Evolutionary conservation across 2,329 filamentous ascomycete genomes (phyloP).

Genomic region (Alternaria conjuncta): DNA sequence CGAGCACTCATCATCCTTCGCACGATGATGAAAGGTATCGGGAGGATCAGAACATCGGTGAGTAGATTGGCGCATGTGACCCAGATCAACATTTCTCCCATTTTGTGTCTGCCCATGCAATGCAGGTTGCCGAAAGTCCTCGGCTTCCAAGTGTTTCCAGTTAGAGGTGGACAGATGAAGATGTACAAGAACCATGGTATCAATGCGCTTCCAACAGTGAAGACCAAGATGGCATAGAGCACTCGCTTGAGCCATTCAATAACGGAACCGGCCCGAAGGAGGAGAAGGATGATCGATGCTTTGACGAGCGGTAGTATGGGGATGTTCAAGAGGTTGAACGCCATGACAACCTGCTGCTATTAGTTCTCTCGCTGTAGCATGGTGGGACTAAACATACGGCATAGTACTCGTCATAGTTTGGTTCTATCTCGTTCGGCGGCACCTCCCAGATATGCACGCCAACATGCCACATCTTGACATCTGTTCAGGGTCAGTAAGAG

Average conservation of each 20-base stretch:
- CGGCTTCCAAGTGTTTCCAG: conserved; percentile 49
- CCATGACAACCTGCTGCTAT: conserved; percentile 37
- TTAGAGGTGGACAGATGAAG: conserved; percentile 49
- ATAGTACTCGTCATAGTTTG: conserved; percentile 47
- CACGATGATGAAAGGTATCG: conserved; percentile 51
- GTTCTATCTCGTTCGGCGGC: conserved; percentile 42
- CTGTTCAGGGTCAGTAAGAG: conserved; percentile 17
- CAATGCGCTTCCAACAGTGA: conserved; percentile 45
- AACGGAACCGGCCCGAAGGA: conserved; percentile 48
- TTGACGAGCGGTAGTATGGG: conserved; percentile 52
- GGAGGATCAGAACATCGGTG: conserved; percentile 50
- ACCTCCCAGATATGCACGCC: conserved; percentile 48
- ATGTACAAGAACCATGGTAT: conserved; percentile 49
- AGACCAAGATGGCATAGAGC: conserved; percentile 46
- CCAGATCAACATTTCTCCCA: conserved; percentile 50
- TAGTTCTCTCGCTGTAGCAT: background rate
- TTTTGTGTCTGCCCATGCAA: conserved; percentile 46
- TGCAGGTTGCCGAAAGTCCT: conserved; percentile 48
- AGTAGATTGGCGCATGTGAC: conserved; percentile 51
- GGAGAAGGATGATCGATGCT: conserved; percentile 49
- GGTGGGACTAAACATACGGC: conserved; percentile 24
- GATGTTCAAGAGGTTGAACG: conserved; percentile 50
- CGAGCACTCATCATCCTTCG: conserved; percentile 50
- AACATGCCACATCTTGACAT: conserved; percentile 49
- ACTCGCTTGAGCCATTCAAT: conserved; percentile 47